Base-by-base conservation (phyloP, 2,329 filamentous ascomycete species). In the Blastomyces parvus region DNA sequence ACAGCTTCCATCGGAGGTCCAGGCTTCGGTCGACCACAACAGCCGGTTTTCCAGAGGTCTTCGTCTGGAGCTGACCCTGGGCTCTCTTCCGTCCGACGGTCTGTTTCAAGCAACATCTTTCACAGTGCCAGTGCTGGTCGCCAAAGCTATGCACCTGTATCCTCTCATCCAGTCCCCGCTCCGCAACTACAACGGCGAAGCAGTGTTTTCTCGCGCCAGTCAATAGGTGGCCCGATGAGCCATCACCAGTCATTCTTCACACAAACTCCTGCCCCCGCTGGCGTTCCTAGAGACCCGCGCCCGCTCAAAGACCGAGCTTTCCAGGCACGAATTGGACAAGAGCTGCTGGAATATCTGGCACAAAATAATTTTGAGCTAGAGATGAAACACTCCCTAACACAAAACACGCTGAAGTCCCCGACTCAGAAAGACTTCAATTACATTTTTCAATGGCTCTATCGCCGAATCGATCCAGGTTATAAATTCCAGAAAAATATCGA, bases 381-480 rank as follows among this genome's bases (percentile, higher is more conserved):
- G 69, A 96, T 95, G 87, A 97, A 96, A 77, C 90, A 97, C 74
- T 88, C 86, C 1, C 81, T 99, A n/a, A 90, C 90, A 0, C 88
- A 89, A 67, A 97, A 97, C 70, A 89, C 91, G 7, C 87, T 96
- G 73, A 93, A 90, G 70, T 96, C 90, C 53, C 95, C 94, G 0
- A 99, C 93, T 0, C 93, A 97, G 70, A 99, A 99, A 73, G 94
- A 99, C 74, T 99, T 99, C 79, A 94, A 95, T 72, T 88, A 85
- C 76, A 96, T 99, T 83, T 99, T 99, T 72, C 91, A 97, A 72
- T 99, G 93, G 90, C 81, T 99, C 3, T 99, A 99, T 76, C 90
- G 91, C 71, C 89, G 91, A 63, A 95, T 99, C 72, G 94, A 99
- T 73, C 94, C 94, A 0, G 89, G 88, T 69, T 95, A 97, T 74